Evolutionary conservation across 202 grass and related monocot genomes (phyloP), one percentile per base, ranked within the genome.

Genomic region (Setaria italica): DNA sequence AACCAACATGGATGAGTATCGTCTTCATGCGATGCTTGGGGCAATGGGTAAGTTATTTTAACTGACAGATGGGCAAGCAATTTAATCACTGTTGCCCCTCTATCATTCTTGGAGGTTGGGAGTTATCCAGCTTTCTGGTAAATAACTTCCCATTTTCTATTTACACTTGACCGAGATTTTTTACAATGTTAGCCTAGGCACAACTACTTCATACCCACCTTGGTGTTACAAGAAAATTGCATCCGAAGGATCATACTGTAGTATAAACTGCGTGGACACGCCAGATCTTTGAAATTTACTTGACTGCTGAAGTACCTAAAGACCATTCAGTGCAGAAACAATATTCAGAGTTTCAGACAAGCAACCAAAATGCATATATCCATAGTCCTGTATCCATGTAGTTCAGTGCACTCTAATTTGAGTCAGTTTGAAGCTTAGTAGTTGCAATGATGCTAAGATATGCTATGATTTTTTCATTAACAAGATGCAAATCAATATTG

Each of bases 41-140:
- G n/a, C 47, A 84, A 87, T 80, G 25, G 19, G 53, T 21, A 62
- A 85, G 77, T 71, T 84, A n/a, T 10, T 45, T 57, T 63, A 71
- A 56, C 78, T 21, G 14, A 69, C 15, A 90, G 58, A 74, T 63
- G 54, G 51, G 55, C 37, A 41, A 82, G 67, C 87, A 67, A 86
- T 78, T 41, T 88, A 80, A 77, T 48, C 70, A 46, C 62, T 78
- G 29, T 67, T 72, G 70, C 43, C 84, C 17, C 33, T 46, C 63
- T 81, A 87, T 58, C 62, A 73, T 83, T 83, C 66, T 57, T 72
- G 55, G 65, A 82, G 48, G 14, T 78, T 56, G 30, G 56, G 56
- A 43, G 60, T 66, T 88, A 29, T 88, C 77, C 81, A 59, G 12
- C 30, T 91, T 91, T 79, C 35, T 73, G 51, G 29, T n/a, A 76